These are phyloP conservation scores for Pythium phragmitis DNA, from an alignment of 352 stramenopile genomes.

Conservation along the genomic window DNA sequence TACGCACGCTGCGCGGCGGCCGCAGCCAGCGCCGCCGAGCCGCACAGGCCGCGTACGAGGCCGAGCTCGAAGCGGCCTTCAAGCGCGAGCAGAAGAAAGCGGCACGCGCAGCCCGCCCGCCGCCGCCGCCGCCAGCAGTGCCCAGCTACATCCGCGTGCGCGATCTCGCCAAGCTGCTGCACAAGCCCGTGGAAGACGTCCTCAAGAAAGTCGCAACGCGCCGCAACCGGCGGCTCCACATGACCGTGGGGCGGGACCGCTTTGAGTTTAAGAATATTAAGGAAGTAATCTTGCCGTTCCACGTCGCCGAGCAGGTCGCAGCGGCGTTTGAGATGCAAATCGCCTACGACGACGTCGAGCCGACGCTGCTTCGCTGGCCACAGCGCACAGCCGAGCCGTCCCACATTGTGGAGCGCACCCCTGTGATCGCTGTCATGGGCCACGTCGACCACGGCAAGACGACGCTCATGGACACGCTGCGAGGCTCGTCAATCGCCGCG, in stretches of 20 bases:
- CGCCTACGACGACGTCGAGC: constrained; percentile 67
- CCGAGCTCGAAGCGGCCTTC: constrained; percentile 11
- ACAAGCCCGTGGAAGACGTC: constrained; percentile 66
- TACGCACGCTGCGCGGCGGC: constrained; percentile 19
- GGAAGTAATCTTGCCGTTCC: constrained; percentile 69
- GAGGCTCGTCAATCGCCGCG: constrained; percentile 85
- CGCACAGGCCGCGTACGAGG: constrained; percentile 15
- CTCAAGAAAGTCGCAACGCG: constrained; percentile 57
- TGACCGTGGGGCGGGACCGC: constrained; percentile 41
- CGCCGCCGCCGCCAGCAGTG: constrained; percentile 25
- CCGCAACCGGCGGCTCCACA: constrained; percentile 56
- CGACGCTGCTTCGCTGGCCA: constrained; percentile 30
- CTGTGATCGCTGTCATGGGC: constrained; percentile 99
- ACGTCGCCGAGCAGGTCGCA: constrained; percentile 55
- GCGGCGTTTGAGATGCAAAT: constrained; percentile 39
- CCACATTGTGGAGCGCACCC: constrained; percentile 70
- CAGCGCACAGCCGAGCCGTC: constrained; percentile 25
- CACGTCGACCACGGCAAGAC: constrained; percentile 99
- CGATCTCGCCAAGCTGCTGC: constrained; percentile 70
- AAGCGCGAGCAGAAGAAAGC: constrained; percentile 20
- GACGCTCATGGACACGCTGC: constrained; percentile 97
- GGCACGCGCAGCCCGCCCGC: not conserved
- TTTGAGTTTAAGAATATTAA: constrained; percentile 81
- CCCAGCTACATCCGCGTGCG: constrained; percentile 70
- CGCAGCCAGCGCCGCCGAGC: constrained; percentile 12